Conservation (phyloP, 2,329 filamentous ascomycete genomes). For the Penicillium glabrum region DNA sequence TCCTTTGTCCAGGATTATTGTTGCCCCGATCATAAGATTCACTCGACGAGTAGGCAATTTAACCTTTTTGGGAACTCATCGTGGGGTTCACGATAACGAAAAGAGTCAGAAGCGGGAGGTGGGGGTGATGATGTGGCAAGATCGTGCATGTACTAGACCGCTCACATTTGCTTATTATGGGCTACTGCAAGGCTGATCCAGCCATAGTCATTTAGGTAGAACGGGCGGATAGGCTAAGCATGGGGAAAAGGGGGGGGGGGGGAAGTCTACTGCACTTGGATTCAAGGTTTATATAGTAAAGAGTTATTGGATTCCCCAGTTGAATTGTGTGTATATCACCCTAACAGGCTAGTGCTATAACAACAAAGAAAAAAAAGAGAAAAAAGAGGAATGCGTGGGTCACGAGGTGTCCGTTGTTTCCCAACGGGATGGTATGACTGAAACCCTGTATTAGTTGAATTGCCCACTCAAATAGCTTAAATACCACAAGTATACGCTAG, state of each 20-base stretch:
- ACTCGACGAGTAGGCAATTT: background rate
- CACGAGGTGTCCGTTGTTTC: background rate
- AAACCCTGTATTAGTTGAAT: background rate
- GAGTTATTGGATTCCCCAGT: background rate
- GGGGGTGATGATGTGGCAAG: conserved; percentile 1
- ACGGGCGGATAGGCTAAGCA: background rate
- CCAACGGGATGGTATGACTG: background rate
- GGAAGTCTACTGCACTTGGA: too few relatives aligned
- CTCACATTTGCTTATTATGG: background rate
- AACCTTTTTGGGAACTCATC: background rate
- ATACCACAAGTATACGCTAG: conserved; percentile 5
- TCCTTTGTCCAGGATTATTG: background rate
- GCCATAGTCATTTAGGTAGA: background rate
- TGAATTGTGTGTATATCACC: background rate
- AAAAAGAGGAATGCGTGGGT: background rate
- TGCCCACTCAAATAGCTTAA: conserved; percentile 4
- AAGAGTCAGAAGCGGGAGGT: background rate
- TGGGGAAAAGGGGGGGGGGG: background rate
- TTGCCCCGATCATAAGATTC: background rate
- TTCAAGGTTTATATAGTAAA: background rate
- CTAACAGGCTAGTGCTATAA: background rate
- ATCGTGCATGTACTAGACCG: background rate
- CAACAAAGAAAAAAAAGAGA: background rate
- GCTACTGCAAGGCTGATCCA: background rate
- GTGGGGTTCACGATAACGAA: background rate